Evolutionary conservation across 257 asterid genomes (phyloP).

Genomic region (Solanum appendiculatum): DNA sequence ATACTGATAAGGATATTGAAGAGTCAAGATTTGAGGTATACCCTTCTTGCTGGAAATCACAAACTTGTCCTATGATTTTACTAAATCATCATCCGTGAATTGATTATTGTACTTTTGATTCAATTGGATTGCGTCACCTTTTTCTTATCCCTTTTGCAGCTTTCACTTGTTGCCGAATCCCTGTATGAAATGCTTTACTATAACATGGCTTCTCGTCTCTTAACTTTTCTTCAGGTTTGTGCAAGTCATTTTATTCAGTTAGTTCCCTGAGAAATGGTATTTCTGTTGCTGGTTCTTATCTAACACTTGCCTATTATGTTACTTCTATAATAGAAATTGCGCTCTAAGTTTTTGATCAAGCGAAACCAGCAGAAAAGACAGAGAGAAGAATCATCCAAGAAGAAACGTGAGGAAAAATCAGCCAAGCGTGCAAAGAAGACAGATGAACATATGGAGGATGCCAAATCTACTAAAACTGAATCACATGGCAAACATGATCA

Average conservation of each 20-base stretch:
- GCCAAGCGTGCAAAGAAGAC: conserved; percentile 56
- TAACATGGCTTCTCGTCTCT: conserved; percentile 82
- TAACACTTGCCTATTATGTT: background rate
- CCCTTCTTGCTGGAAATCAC: background rate
- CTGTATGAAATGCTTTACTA: conserved; percentile 88
- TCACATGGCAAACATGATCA: conserved; percentile 1
- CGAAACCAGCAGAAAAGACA: conserved; percentile 68
- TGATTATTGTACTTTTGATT: background rate
- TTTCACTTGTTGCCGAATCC: conserved; percentile 85
- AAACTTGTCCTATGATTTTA: background rate
- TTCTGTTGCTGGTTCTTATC: background rate
- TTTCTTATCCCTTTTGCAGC: conserved; percentile 26
- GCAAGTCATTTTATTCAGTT: background rate
- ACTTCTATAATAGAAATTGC: conserved; percentile 42
- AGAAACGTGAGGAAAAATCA: conserved; percentile 36
- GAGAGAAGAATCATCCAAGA: conserved; percentile 45
- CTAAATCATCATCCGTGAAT: background rate
- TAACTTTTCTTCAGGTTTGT: conserved; percentile 81
- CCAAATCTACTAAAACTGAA: conserved; percentile 12
- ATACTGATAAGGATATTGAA: conserved; percentile 65
- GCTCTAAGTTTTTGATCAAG: conserved; percentile 36
- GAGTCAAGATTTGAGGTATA: conserved; percentile 86
- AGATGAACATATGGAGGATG: conserved; percentile 23
- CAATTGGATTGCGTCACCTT: background rate
- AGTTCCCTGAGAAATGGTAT: background rate